Conservation (phyloP, 345 rosid species). For the Eucalyptus paniculata region DNA sequence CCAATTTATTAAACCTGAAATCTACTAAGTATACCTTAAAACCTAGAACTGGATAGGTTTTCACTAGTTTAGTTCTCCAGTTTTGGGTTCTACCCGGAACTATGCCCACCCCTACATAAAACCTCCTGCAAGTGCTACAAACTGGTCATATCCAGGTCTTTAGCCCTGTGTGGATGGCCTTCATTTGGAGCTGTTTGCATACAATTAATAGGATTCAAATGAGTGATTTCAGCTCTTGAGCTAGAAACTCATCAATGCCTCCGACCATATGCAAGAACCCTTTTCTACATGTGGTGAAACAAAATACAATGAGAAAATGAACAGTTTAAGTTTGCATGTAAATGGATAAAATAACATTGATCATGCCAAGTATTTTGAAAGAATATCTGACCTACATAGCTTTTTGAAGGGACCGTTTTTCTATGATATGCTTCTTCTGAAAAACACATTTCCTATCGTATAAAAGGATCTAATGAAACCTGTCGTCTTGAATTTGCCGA, state of each 20-base stretch:
- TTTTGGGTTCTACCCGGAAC: no score
- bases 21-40: no score
- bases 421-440: background rate
- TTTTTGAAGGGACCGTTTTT: background rate
- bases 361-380: background rate
- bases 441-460: background rate
- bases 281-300: background rate
- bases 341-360: background rate
- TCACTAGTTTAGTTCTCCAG: no score
- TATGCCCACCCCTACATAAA: no score
- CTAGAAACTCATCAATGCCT: background rate
- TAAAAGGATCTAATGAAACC: background rate
- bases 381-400: background rate
- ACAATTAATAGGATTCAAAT: background rate
- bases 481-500: background rate
- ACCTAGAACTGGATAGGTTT: accelerated
- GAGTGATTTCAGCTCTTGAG: background rate
- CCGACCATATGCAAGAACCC: background rate
- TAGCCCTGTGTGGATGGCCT: background rate
- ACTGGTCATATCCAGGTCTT: background rate
- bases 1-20: no score
- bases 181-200: background rate
- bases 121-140: background rate
- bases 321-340: background rate
- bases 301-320: background rate